Evolutionary conservation across 371 early-diverging fungal species (phyloP).

Genomic region (Mortierella sp.): DNA sequence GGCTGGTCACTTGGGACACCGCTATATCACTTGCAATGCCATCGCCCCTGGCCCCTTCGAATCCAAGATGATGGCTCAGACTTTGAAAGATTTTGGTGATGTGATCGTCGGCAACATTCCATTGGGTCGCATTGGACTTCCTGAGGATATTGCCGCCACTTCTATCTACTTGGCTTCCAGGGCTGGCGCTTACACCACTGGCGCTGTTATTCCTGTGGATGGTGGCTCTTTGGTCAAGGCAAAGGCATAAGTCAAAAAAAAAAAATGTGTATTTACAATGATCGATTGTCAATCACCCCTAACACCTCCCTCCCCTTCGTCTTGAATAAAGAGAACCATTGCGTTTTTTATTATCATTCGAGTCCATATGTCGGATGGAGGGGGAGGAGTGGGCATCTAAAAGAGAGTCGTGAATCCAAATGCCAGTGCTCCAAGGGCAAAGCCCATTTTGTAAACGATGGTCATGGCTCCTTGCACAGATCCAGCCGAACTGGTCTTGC

Average conservation of each 20-base stretch:
- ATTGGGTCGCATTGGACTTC: slow-evolving; percentile 79
- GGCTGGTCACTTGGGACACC: slow-evolving; percentile 71
- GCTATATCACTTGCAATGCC: slow-evolving; percentile 85
- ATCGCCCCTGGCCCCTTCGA: slow-evolving; percentile 93
- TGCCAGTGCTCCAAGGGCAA: slow-evolving; percentile 18
- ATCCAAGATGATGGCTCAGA: slow-evolving; percentile 88
- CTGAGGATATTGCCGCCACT: slow-evolving; percentile 91
- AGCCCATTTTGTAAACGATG: slow-evolving; percentile 7
- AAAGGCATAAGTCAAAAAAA: slow-evolving; percentile 39
- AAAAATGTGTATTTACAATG: background rate
- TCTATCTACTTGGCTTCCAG: slow-evolving; percentile 81
- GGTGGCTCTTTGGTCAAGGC: slow-evolving; percentile 75
- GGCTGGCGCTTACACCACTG: slow-evolving; percentile 87
- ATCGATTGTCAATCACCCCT: background rate
- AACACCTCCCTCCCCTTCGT: too few species aligned
- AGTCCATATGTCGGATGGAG: too few species aligned
- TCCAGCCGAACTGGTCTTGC: background rate
- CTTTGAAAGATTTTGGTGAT: slow-evolving; percentile 68
- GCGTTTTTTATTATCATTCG: too few species aligned
- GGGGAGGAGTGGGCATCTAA: too few species aligned
- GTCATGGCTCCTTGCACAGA: background rate
- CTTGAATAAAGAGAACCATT: too few species aligned
- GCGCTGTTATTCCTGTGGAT: slow-evolving; percentile 85
- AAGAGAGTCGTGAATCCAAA: slow-evolving; percentile 11
- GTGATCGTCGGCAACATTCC: slow-evolving; percentile 69